Evolutionary conservation across 1,139 yeast species (phyloP), one percentile per base, ranked within the genome.

Genomic region (Candida freyschussii): DNA sequence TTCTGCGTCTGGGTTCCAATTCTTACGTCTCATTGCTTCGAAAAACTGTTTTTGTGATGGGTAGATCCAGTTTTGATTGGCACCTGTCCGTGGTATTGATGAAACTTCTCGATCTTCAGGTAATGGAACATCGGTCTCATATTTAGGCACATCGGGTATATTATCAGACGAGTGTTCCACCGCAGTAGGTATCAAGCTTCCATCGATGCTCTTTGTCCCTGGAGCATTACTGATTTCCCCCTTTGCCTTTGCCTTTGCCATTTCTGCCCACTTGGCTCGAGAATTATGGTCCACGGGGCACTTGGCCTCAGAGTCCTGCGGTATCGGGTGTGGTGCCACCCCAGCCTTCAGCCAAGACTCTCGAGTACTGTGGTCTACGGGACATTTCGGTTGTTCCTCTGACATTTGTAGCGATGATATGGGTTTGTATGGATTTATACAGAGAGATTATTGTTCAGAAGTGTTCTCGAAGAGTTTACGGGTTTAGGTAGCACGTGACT

Each of bases 11-110:
- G 97, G 96, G 34, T 78, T 71, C 89, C 95, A 86, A 41, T 83
- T 74, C 54, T 91, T 91, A 40, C 97, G 74, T 47, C 73, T 67
- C 97, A 91, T 91, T 11, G 97, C 96, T 41, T 85, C 93, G 56
- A 67, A 91, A 54, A 91, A 91, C 63, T 89, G 97, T 56, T 85
- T 85, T 56, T 91, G 95, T 2, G 95, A 83, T 8, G 98, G 98
- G 53, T 91, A 91, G 2, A 91, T 72, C 98, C 98, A 91, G 62
- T 87, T 82, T 2, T 66, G 44, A 4, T 63, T 60, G 2, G 67
- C 52, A 3, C 75, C 74, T 0, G 94, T 81, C 33, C 96, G 67
- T 22, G 97, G 97, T 32, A 89, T 89, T 2, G 94, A 73, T 15
- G 94, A 80, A 10, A 84, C 62, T 47, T 79, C 91, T 43, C 97